phyloP scores from a whole-genome alignment of 2,329 filamentous ascomycete species.

The Tolypocladium pustulatum region DNA sequence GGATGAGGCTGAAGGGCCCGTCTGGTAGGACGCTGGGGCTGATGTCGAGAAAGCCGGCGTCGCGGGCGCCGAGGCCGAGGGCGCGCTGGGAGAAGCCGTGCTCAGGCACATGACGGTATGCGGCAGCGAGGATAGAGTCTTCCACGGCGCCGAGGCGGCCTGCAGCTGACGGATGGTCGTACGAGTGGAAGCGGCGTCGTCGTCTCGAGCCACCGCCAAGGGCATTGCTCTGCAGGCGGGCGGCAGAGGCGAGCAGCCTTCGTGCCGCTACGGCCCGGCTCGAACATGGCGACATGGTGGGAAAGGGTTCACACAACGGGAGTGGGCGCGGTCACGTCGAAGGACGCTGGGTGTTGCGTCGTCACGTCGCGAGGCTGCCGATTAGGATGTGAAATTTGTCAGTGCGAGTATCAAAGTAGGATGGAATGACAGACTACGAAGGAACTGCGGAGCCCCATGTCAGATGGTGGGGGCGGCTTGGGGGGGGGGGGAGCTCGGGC shows the following conservation, averaged over 20 bases:
- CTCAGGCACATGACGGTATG: conserved; percentile 65
- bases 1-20: conserved; percentile 72
- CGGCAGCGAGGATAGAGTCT: conserved; percentile 68
- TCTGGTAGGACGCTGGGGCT: conserved; percentile 73
- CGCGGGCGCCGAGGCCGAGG: conserved; percentile 67
- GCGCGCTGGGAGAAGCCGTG: conserved; percentile 73
- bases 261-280: not conserved
- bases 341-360: not conserved
- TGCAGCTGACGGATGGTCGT: conserved; percentile 51
- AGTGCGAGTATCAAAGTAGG: not conserved
- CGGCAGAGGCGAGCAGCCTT: not conserved
- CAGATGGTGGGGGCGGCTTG: not conserved
- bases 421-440: not conserved
- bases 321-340: not conserved
- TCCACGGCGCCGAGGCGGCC: conserved; percentile 59
- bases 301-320: not conserved
- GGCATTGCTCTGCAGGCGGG: not conserved
- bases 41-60: conserved; percentile 78
- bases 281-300: not conserved
- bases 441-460: too few relatives aligned
- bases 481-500: not conserved
- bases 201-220: not conserved
- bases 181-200: conserved; percentile 55
- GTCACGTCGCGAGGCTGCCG: not conserved
- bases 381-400: not conserved